These are phyloP conservation scores for Betula pendula DNA, from an alignment of 306 rosid genomes.

Conservation along the genomic window DNA sequence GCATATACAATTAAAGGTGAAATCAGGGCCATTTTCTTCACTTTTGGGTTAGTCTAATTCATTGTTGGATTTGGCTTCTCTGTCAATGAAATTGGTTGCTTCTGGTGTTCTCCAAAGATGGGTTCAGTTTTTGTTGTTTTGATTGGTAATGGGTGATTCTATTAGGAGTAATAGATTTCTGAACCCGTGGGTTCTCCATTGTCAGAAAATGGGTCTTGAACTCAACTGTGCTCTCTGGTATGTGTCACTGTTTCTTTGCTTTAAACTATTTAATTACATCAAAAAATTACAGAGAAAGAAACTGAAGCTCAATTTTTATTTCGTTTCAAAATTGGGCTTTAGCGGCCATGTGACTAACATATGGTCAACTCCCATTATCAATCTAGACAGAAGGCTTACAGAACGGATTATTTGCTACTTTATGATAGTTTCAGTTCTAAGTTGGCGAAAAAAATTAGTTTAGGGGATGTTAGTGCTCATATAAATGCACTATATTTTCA, in stretches of 20 bases:
- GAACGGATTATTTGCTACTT: too few relatives aligned
- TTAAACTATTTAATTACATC: too few relatives aligned
- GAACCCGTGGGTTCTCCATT: slow-evolving; percentile 68
- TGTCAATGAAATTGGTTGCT: background rate
- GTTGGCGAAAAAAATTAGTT: too few relatives aligned
- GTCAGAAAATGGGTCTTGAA: slow-evolving; percentile 80
- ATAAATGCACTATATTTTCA: background rate
- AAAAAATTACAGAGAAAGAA: background rate
- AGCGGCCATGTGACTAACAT: background rate
- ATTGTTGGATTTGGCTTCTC: background rate
- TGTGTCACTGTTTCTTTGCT: background rate
- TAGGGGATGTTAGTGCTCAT: too few relatives aligned
- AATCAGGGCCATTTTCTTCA: too few relatives aligned
- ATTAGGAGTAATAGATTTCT: slow-evolving; percentile 6
- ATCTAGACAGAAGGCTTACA: too few relatives aligned
- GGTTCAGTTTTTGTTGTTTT: background rate
- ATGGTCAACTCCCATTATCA: too few relatives aligned
- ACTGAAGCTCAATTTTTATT: background rate
- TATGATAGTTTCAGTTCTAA: too few relatives aligned
- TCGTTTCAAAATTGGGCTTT: background rate
- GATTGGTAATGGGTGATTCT: slow-evolving; percentile 41
- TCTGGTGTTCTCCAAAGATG: background rate
- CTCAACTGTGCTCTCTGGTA: slow-evolving; percentile 89
- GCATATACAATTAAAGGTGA: background rate
- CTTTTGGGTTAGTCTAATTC: background rate